phyloP scores from a whole-genome alignment of 768 basidiomycete genomes.

The Hypsizygus marmoreus region DNA sequence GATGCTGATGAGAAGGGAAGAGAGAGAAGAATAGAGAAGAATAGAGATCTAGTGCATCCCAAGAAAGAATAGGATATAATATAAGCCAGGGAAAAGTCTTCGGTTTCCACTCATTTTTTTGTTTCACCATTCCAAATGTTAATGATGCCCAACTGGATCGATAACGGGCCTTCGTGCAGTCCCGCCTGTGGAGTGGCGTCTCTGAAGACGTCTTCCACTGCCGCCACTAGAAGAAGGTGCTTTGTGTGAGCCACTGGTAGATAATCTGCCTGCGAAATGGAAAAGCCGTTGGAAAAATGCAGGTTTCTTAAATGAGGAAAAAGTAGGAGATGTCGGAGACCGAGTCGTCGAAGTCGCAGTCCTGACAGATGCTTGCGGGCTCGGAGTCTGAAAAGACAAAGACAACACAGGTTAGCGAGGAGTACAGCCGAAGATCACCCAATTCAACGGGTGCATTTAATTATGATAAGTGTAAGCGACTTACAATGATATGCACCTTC shows the following conservation, averaged over 20 bases:
- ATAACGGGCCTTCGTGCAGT: slow-evolving; percentile 21
- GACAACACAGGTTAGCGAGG: slow-evolving; percentile 8
- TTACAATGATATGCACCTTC: slow-evolving; percentile 74
- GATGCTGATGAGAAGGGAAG: not conserved
- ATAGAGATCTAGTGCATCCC: slow-evolving; percentile 3
- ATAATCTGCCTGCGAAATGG: slow-evolving; percentile 49
- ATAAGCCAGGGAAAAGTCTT: not conserved
- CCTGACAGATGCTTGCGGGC: slow-evolving; percentile 52
- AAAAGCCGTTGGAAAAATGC: slow-evolving; percentile 65
- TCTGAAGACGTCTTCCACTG: slow-evolving; percentile 41
- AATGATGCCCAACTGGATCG: slow-evolving; percentile 1
- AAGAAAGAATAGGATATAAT: slow-evolving; percentile 8
- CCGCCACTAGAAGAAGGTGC: slow-evolving; percentile 31
- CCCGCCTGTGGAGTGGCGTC: slow-evolving; percentile 53
- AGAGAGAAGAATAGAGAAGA: no score
- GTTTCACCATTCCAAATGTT: not conserved
- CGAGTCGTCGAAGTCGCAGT: slow-evolving; percentile 63
- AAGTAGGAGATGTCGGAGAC: slow-evolving; percentile 54
- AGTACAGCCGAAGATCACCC: not conserved
- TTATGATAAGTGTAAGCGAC: slow-evolving; percentile 30
- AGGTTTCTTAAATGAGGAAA: slow-evolving; percentile 45
- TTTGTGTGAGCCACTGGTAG: slow-evolving; percentile 38
- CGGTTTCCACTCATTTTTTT: not conserved
- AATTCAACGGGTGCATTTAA: slow-evolving; percentile 14
- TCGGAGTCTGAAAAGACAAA: slow-evolving; percentile 32